Base-by-base conservation (phyloP, 768 basidiomycete genomes). In the Russula sp. region DNA sequence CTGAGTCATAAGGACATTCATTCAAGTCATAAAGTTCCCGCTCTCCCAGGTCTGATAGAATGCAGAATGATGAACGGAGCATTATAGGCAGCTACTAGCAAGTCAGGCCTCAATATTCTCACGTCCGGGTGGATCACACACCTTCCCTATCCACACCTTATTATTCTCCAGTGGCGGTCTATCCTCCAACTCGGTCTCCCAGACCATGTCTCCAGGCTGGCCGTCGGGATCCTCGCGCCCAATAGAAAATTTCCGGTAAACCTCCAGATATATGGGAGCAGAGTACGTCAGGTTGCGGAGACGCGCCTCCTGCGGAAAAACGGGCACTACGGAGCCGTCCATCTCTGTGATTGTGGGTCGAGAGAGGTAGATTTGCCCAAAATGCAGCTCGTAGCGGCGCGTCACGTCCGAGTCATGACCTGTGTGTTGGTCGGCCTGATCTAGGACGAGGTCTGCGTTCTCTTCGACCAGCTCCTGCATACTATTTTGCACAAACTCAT, bases 401-500 rank as follows among this genome's bases (percentile, higher is more conserved):
- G 93, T 86, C 77, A 86, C 86, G 63, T 84, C 82, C 45, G 79
- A 75, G 47, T 87, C 84, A 66, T 90, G 87, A 6, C 96, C 96
- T 9, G 94, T 90, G 72, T 97, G 93, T 74, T 99, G 97, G 73
- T 92, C 88, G 55, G 89, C 89, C 75, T 98, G 97, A 76, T 98
- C 96, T 51, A 99, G 79, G 66, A 96, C 94, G 70, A 99, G 84
- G 69, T 93, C 92, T n/a, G 87, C 77, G 66, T 92, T 92, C 76
- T 99, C 97, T 72, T 98, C 97, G 22, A 99, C 95, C 29, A 99
- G 81, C 73, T 98, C 97, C 75, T 98, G 96, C 94, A 99, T 97
- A 14, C 94, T 98, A 69, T 98, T 98, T 72, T 98, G 93, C 38
- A 99, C 92, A 70, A 98, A 99, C 76, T 98, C 96, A 72, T 99